These are phyloP conservation scores for Sindora glabra DNA, from an alignment of 306 rosid species.

Conservation along the genomic window DNA sequence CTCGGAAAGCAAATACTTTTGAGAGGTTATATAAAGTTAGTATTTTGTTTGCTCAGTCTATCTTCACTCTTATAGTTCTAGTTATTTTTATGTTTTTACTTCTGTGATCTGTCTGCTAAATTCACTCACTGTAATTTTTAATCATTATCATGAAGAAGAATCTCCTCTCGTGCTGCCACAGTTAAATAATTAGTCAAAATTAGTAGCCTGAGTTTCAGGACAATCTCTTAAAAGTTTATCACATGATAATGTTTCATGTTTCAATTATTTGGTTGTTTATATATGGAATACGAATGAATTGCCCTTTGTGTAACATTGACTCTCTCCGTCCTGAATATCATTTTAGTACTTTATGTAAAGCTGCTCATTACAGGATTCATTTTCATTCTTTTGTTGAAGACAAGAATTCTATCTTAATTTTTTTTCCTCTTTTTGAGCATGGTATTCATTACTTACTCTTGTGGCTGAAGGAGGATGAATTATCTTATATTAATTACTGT, in stretches of 20 bases:
- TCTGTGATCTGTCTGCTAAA: background rate
- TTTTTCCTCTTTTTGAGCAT: background rate
- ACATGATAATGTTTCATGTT: background rate
- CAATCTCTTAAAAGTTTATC: background rate
- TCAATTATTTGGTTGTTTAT: conserved; percentile 1
- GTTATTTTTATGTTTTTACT: background rate
- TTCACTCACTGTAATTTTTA: background rate
- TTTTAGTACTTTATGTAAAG: background rate
- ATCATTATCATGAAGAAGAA: background rate
- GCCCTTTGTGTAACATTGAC: background rate
- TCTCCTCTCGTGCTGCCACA: background rate
- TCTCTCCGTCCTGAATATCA: too few relatives aligned
- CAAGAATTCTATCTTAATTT: background rate
- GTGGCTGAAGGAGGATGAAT: background rate
- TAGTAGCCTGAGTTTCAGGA: background rate
- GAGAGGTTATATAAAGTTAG: conserved; percentile 66
- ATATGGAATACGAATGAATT: background rate
- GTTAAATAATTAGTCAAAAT: background rate
- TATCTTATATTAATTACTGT: background rate
- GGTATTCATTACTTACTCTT: background rate
- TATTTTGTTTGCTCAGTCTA: conserved; percentile 1
- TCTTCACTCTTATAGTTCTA: too few relatives aligned
- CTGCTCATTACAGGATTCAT: background rate
- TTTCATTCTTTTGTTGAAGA: background rate
- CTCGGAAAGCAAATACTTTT: conserved; percentile 65